A percentile compares a stretch with the other conserved stretches of the same genome.
These are phyloP conservation scores for Neonectria ditissima DNA, from an alignment of 2,329 filamentous ascomycete genomes.

Conservation along the genomic window DNA sequence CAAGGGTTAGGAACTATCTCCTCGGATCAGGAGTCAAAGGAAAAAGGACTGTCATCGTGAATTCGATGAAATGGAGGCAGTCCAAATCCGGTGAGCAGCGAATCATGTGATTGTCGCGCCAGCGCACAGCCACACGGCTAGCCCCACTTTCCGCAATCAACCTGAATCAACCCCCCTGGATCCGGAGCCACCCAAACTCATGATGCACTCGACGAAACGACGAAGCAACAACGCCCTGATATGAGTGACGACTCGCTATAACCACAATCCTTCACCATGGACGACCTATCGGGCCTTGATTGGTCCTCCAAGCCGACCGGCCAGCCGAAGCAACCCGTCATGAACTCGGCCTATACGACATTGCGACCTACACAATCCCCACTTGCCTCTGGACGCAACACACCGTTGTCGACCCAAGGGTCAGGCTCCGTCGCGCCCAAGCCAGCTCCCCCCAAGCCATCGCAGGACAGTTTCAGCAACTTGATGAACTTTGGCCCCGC, in stretches of 20 bases:
- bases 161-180: constrained; percentile 38
- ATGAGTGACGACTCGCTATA: constrained; percentile 45
- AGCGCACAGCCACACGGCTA: constrained; percentile 32
- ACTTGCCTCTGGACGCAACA: constrained; percentile 66
- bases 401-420: constrained; percentile 64
- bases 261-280: constrained; percentile 59
- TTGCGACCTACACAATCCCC: constrained; percentile 69
- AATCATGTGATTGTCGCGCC: constrained; percentile 21
- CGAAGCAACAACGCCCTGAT: constrained; percentile 33
- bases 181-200: constrained; percentile 26
- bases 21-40: no score
- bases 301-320: constrained; percentile 63
- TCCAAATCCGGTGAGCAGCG: neutral
- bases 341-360: constrained; percentile 61
- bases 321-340: constrained; percentile 52
- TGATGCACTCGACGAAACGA: constrained; percentile 34
- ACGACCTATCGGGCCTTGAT: constrained; percentile 71
- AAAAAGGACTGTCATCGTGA: no score
- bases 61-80: no score
- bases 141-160: constrained; percentile 34
- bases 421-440: constrained; percentile 59
- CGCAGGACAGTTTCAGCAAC: constrained; percentile 82
- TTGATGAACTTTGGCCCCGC: constrained; percentile 71
- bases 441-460: constrained; percentile 60
- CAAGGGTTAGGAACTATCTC: no score